Evolutionary conservation across 768 basidiomycete genomes (phyloP).

Genomic region (Royoungia palumana): DNA sequence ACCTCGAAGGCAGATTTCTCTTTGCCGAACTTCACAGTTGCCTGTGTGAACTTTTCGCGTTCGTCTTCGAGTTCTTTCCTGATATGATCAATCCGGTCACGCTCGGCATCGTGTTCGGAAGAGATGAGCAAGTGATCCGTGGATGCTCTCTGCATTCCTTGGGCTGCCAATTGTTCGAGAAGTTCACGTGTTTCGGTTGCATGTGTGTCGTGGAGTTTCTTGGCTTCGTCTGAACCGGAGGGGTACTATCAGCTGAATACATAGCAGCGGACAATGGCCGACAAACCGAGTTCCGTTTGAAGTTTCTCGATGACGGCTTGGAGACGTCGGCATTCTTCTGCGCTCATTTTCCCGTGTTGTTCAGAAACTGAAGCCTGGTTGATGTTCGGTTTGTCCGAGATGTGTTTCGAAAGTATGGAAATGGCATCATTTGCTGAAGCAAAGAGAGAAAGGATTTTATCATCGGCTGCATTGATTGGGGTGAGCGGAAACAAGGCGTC

Average conservation of each 20-base stretch:
- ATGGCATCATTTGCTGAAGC: constrained; percentile 37
- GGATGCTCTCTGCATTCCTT: constrained; percentile 32
- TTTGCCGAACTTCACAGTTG: constrained; percentile 57
- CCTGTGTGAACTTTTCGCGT: constrained; percentile 59
- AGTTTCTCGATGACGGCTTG: constrained; percentile 49
- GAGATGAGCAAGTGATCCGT: constrained; percentile 48
- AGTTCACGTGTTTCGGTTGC: constrained; percentile 48
- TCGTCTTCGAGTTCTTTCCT: constrained; percentile 62
- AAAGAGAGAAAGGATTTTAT: constrained; percentile 46
- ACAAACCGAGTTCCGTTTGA: constrained; percentile 57
- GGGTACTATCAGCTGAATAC: constrained; percentile 6
- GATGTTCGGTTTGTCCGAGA: constrained; percentile 9
- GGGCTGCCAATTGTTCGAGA: constrained; percentile 52
- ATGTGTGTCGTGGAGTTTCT: constrained; percentile 42
- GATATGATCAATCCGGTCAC: constrained; percentile 49
- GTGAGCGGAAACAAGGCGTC: constrained; percentile 51
- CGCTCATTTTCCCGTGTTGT: constrained; percentile 25
- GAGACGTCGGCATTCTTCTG: constrained; percentile 47
- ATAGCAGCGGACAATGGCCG: background rate
- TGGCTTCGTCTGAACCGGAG: constrained; percentile 41
- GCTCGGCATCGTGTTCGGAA: constrained; percentile 54
- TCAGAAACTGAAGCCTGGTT: constrained; percentile 13
- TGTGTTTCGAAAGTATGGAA: constrained; percentile 30
- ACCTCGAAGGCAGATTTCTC: constrained; percentile 71
- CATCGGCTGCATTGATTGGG: constrained; percentile 46